Evolutionary conservation across 768 basidiomycete species (phyloP).

Genomic region (Paxillus rubicundulus): DNA sequence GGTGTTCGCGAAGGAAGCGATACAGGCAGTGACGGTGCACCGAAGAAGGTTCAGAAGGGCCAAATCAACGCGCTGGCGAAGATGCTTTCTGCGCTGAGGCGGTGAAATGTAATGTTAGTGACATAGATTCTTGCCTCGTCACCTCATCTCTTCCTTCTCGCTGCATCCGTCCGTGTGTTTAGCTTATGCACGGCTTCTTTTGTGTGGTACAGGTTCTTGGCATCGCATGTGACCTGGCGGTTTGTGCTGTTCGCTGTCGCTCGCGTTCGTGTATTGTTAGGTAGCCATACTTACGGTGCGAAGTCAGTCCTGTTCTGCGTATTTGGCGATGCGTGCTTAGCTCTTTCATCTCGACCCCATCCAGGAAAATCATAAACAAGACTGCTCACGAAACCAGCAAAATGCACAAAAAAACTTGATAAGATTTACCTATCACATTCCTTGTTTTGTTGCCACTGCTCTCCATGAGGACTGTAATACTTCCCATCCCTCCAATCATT

Average conservation of each 20-base stretch:
- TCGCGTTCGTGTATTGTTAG: slow-evolving; percentile 52
- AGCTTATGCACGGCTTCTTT: slow-evolving; percentile 19
- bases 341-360: slow-evolving; percentile 14
- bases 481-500: slow-evolving; percentile 18
- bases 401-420: slow-evolving; percentile 15
- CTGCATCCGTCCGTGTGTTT: slow-evolving; percentile 6
- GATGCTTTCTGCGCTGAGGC: slow-evolving; percentile 82
- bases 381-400: slow-evolving; percentile 14
- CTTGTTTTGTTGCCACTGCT: slow-evolving; percentile 11
- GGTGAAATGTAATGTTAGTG: slow-evolving; percentile 40
- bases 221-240: slow-evolving; percentile 21
- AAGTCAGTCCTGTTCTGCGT: slow-evolving; percentile 25
- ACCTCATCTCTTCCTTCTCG: background rate
- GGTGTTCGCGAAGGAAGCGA: slow-evolving; percentile 28
- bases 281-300: slow-evolving; percentile 47
- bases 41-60: slow-evolving; percentile 82
- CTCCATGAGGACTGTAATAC: slow-evolving; percentile 29
- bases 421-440: slow-evolving; percentile 17
- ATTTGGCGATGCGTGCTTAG: slow-evolving; percentile 25
- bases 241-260: slow-evolving; percentile 32
- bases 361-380: slow-evolving; percentile 11
- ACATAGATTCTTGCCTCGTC: slow-evolving; percentile 13
- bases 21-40: slow-evolving; percentile 38
- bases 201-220: slow-evolving; percentile 32
- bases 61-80: slow-evolving; percentile 90